Evolutionary conservation across 2,329 filamentous ascomycete species (phyloP).

Genomic region (Penicillium decumbens): DNA sequence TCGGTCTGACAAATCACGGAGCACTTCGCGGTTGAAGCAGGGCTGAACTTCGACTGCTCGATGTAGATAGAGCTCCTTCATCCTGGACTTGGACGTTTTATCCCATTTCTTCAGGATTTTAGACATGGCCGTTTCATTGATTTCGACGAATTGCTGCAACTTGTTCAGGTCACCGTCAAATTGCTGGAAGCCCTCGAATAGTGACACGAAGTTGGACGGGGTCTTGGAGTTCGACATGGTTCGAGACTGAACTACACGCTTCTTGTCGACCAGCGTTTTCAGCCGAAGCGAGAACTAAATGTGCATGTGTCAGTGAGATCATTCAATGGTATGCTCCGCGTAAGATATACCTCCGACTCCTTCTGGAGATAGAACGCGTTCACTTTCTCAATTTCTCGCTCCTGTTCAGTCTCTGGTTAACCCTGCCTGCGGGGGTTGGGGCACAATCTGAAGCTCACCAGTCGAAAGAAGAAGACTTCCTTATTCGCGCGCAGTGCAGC

Average conservation of each 20-base stretch:
- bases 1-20: slow-evolving; percentile 93
- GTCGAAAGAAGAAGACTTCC: slow-evolving; percentile 95
- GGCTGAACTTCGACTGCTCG: slow-evolving; percentile 95
- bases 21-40: slow-evolving; percentile 95
- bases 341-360: slow-evolving; percentile 73
- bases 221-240: slow-evolving; percentile 72
- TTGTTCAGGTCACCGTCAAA: slow-evolving; percentile 97
- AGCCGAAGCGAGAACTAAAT: slow-evolving; percentile 82
- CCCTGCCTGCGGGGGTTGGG: neutral
- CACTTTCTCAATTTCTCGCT: slow-evolving; percentile 96
- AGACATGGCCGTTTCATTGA: slow-evolving; percentile 95
- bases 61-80: slow-evolving; percentile 94
- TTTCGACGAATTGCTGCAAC: slow-evolving; percentile 93
- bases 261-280: slow-evolving; percentile 90
- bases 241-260: slow-evolving; percentile 79
- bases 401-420: slow-evolving; percentile 50
- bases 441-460: slow-evolving; percentile 54
- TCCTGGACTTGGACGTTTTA: slow-evolving; percentile 98
- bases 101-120: slow-evolving; percentile 99
- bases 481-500: slow-evolving; percentile 91
- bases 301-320: neutral
- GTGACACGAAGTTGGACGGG: slow-evolving; percentile 86
- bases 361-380: slow-evolving; percentile 98
- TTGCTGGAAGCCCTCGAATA: slow-evolving; percentile 95
- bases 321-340: neutral